Evolutionary conservation across 1,284 basidiomycete genomes (phyloP).

Genomic region (Hypsizygus ulmarius): DNA sequence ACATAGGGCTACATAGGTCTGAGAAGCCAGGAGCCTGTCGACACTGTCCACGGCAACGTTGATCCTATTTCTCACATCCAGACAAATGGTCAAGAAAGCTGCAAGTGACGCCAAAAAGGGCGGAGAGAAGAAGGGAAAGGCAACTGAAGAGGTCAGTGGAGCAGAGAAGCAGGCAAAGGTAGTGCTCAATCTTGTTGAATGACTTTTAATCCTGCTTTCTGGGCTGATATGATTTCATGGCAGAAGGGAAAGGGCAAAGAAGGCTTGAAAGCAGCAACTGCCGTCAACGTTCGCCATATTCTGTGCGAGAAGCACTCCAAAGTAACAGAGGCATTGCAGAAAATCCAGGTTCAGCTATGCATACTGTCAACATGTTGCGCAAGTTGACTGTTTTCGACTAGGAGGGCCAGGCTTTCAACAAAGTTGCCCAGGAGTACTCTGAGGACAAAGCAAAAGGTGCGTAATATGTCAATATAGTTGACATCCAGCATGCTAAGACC

Average conservation of each 20-base stretch:
- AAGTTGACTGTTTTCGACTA: constrained; percentile 26
- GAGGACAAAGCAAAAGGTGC: constrained; percentile 86
- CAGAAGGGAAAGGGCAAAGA: constrained; percentile 44
- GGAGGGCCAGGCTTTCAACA: constrained; percentile 77
- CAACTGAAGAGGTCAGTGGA: constrained; percentile 31
- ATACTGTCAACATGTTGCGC: constrained; percentile 3
- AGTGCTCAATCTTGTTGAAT: constrained; percentile 3
- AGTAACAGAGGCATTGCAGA: constrained; percentile 70
- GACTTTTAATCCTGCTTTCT: too few species aligned
- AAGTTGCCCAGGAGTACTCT: constrained; percentile 82
- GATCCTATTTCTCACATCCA: constrained; percentile 23
- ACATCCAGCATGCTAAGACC: constrained; percentile 8
- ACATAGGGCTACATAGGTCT: not conserved
- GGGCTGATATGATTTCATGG: not conserved
- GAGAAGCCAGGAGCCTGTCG: too few species aligned
- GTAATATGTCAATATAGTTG: constrained; percentile 12
- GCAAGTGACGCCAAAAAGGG: constrained; percentile 27
- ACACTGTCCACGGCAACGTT: not conserved
- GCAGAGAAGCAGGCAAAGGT: constrained; percentile 35
- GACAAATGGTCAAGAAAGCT: constrained; percentile 33
- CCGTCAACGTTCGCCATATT: constrained; percentile 82
- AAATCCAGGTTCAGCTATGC: constrained; percentile 57
- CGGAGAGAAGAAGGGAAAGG: constrained; percentile 39
- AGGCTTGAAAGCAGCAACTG: constrained; percentile 66
- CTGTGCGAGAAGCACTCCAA: constrained; percentile 84